Evolutionary conservation across 352 stramenopile genomes (phyloP), one percentile per base, ranked within the genome.

Genomic region (Pythium utonaiense): DNA sequence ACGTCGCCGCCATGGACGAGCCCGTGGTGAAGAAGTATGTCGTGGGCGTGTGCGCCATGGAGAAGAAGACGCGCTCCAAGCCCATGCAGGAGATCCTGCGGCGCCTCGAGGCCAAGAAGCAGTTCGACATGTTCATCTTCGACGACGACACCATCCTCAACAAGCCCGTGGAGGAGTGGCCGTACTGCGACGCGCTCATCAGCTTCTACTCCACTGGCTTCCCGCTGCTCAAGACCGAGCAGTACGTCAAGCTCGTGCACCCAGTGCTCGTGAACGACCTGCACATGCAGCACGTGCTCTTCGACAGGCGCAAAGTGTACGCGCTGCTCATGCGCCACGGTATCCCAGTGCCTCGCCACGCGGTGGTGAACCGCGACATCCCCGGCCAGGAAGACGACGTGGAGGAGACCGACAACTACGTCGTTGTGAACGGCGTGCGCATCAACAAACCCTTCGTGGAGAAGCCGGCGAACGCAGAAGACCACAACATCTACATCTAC

Each of bases 401-500:
- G 12, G 77, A 88, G 28, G 85, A 95, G 42, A 67, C 76, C 33
- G 86, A 93, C 59, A 93, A 95, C 52, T 93, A 93, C 63, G 83
- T 95, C 10, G 73, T 84, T 25, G 75, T 98, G 41, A 98, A 99
- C 69, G 96, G 95, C 28, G 86, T 98, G 31, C 84, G 81, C 45
- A 97, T 99, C 57, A 91, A 99, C 72, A 99, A 99, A 73, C 98
- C 97, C 2, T 99, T 99, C 64, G 97, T 99, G 0, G 98, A 99
- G 75, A 99, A 99, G 76, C 98, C 98, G 0, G 96, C 98, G 1
- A 85, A 99, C 72, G 96, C 96, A 1, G 98, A 99, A 62, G 96
- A 99, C 81, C 98, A 99, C 75, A 99, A 99, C 67, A 96, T 99
- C 62, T 97, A 98, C 70, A 99, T 99, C 67, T 99, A 99, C 74